Conservation (phyloP, 345 rosid species). For the Bruguiera parviflora region DNA sequence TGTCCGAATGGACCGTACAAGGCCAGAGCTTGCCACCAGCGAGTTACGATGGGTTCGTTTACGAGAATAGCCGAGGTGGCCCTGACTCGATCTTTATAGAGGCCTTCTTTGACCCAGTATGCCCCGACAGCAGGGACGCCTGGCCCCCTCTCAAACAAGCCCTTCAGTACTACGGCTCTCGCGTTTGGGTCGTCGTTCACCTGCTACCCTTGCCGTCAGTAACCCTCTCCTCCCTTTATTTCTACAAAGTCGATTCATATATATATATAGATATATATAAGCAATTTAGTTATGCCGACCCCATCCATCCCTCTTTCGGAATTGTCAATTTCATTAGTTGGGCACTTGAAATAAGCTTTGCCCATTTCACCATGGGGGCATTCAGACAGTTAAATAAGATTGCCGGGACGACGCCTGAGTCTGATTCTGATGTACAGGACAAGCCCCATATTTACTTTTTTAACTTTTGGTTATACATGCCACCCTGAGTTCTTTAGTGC, state of each 20-base stretch:
- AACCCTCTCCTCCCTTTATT: background rate
- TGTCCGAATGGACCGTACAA: constrained; percentile 9
- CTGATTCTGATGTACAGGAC: no score
- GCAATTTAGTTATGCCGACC: background rate
- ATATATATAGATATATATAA: background rate
- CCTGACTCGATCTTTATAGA: constrained; percentile 57
- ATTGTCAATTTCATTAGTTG: no score
- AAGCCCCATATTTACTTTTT: no score
- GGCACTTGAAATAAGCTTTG: no score
- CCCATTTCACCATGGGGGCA: no score
- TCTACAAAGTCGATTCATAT: background rate
- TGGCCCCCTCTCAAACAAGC: constrained; percentile 81
- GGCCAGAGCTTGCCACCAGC: constrained; percentile 76
- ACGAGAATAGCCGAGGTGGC: constrained; percentile 26
- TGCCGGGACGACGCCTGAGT: no score
- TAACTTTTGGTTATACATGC: no score
- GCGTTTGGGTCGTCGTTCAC: constrained; percentile 53
- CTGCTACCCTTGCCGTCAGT: constrained; percentile 91
- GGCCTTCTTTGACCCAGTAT: constrained; percentile 86
- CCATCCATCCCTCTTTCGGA: no score
- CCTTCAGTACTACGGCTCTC: constrained; percentile 57
- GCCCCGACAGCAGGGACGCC: constrained; percentile 78
- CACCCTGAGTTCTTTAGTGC: background rate
- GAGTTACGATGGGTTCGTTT: constrained; percentile 72
- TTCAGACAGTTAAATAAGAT: no score